Percentiles rank a stretch among this genome's conserved stretches.
Conservation (phyloP, 768 basidiomycete genomes). For the Leccinum imitatum region DNA sequence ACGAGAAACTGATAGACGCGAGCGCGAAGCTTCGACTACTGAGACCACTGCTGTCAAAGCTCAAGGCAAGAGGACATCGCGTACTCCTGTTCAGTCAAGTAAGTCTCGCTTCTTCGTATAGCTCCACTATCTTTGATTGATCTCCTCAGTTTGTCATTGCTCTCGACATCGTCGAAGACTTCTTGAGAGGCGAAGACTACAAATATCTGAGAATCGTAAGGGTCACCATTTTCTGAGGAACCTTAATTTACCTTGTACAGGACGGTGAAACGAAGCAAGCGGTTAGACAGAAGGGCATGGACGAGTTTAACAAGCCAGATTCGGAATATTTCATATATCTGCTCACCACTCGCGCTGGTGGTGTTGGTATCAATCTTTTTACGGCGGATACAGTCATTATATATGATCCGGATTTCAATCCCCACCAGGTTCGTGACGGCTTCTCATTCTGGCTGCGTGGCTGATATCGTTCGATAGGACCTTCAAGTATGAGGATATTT, state of each 20-base stretch:
- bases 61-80: slow-evolving; percentile 83
- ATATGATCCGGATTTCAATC: slow-evolving; percentile 97
- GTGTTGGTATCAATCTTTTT: slow-evolving; percentile 89
- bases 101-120: slow-evolving; percentile 16
- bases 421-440: slow-evolving; percentile 71
- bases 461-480: slow-evolving; percentile 48
- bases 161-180: slow-evolving; percentile 86
- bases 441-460: slow-evolving; percentile 4
- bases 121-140: neutral
- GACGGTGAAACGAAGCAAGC: slow-evolving; percentile 87
- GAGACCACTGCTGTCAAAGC: slow-evolving; percentile 73
- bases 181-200: slow-evolving; percentile 74
- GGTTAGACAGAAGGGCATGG: slow-evolving; percentile 92
- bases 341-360: slow-evolving; percentile 90
- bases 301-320: slow-evolving; percentile 84
- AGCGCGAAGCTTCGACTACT: slow-evolving; percentile 86
- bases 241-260: slow-evolving; percentile 38
- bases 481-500: slow-evolving; percentile 64
- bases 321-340: slow-evolving; percentile 92
- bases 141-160: slow-evolving; percentile 78
- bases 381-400: slow-evolving; percentile 93
- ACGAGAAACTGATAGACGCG: slow-evolving; percentile 77
- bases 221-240: slow-evolving; percentile 4
- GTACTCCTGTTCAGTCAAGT: slow-evolving; percentile 93
- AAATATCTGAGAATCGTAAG: slow-evolving; percentile 77